Evolutionary conservation across 202 grass and related monocot genomes (phyloP).

Genomic region (Hordeum pubiflorum): DNA sequence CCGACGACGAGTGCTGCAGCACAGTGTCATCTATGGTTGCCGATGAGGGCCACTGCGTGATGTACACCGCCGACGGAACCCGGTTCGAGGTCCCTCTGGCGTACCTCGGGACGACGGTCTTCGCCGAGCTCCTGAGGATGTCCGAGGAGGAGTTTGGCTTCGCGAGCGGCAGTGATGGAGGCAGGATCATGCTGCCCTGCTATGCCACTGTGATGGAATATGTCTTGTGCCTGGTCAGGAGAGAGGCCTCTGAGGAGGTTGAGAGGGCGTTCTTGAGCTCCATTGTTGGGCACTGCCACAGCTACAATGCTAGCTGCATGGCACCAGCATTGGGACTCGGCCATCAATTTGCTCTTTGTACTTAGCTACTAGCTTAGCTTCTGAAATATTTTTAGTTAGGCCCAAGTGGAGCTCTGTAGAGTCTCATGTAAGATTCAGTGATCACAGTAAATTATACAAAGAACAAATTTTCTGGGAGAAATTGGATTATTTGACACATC

Average conservation of each 20-base stretch:
- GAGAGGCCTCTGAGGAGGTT: constrained; percentile 22
- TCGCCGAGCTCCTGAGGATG: constrained; percentile 31
- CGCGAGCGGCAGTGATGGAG: neutral
- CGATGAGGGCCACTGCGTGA: constrained; percentile 16
- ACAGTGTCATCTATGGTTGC: neutral
- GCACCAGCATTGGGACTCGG: neutral
- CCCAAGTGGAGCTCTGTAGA: neutral
- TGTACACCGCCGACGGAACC: constrained; percentile 31
- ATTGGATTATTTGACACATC: neutral
- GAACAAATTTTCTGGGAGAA: neutral
- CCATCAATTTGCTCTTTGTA: constrained; percentile 5
- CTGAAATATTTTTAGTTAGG: neutral
- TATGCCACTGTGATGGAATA: constrained; percentile 35
- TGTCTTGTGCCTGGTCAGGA: constrained; percentile 31
- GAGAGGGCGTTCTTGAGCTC: constrained; percentile 38
- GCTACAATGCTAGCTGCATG: neutral
- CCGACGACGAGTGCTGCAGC: neutral
- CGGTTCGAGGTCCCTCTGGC: constrained; percentile 40
- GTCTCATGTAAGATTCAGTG: neutral
- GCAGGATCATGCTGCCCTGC: constrained; percentile 43
- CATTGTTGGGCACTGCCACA: constrained; percentile 9
- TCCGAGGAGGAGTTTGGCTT: constrained; percentile 49
- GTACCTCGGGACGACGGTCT: constrained; percentile 2
- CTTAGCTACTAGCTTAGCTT: neutral
- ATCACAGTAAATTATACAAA: neutral